phyloP scores from a whole-genome alignment of 73 alveolate species.

The Tetrahymena elliotti region DNA sequence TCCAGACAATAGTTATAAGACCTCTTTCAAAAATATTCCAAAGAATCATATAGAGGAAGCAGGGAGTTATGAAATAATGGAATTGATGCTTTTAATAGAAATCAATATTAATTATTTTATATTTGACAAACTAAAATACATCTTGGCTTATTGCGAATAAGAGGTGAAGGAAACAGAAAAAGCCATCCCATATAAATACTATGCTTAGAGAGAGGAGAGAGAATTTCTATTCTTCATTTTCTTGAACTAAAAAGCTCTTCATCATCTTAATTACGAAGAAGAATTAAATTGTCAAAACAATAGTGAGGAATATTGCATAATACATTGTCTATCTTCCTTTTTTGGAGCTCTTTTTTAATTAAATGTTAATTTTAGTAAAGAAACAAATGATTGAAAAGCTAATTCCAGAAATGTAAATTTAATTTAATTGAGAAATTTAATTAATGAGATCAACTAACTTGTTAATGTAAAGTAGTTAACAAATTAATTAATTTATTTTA shows the following conservation, averaged over 20 bases:
- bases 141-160: neutral
- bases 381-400: neutral
- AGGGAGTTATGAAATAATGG: slow-evolving; percentile 25
- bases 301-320: neutral
- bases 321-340: neutral
- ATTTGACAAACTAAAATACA: neutral
- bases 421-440: neutral
- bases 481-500: neutral
- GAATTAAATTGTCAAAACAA: neutral
- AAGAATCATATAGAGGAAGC: slow-evolving; percentile 10
- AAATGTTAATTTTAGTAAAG: neutral
- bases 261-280: neutral
- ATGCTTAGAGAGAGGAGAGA: neutral
- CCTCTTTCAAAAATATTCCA: slow-evolving; percentile 15
- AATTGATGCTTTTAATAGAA: neutral
- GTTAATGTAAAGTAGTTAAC: neutral
- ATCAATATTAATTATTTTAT: neutral
- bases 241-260: neutral
- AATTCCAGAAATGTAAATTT: neutral
- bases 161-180: neutral
- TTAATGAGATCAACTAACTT: neutral
- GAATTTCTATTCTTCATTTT: neutral
- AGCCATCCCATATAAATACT: neutral
- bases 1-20: slow-evolving; percentile 14
- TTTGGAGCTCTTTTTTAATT: neutral